Evolutionary conservation across 169 alveolate species (phyloP), one percentile per base, ranked within the genome.

Genomic region (Perkinsus marinus): DNA sequence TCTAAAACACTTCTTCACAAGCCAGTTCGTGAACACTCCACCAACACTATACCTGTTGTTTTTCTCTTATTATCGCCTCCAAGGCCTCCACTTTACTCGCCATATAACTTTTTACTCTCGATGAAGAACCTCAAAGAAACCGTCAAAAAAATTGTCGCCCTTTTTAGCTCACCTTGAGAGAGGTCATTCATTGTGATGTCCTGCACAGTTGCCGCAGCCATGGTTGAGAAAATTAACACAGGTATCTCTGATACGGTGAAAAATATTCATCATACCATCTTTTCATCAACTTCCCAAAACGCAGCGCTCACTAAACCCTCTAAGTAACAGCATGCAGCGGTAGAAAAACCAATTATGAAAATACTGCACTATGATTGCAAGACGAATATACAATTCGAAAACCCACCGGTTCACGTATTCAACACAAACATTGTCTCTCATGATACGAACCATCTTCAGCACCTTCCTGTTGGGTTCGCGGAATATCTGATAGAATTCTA

Each of bases 61-160:
- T 92, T 39, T 93, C 95, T 89, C 90, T 68, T 89, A 94, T 93
- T 90, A 91, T 90, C 7, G 94, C 91, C 57, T 93, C 92, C 90
- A 94, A 93, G 47, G 92, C 93, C 57, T 94, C 94, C 90, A 94
- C 91, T 57, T 94, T 94, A 46, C 79, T 26, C 3, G 30, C 79
- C 79, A 57, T 57, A 16, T 57, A 57, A 16, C 79, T 57, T 30
- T 57, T 57, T 30, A 57, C 79, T 57, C 79, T 57, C 37, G 79
- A 57, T 57, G 79, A 57, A 2, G 79, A 26, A 41, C 46, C 46
- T 41, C 19, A 41, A 10, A 41, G n/a, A n/a, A n/a, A n/a, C 17
- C 68, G 17, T 10, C 68, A 43, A 9, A 43, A 43, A 43, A 9
- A 43, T 17, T 43, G 68, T 43, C 68, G 68, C 9, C 17, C 68